Evolutionary conservation across 768 basidiomycete genomes (phyloP).

Genomic region (Leccinum variicolor): DNA sequence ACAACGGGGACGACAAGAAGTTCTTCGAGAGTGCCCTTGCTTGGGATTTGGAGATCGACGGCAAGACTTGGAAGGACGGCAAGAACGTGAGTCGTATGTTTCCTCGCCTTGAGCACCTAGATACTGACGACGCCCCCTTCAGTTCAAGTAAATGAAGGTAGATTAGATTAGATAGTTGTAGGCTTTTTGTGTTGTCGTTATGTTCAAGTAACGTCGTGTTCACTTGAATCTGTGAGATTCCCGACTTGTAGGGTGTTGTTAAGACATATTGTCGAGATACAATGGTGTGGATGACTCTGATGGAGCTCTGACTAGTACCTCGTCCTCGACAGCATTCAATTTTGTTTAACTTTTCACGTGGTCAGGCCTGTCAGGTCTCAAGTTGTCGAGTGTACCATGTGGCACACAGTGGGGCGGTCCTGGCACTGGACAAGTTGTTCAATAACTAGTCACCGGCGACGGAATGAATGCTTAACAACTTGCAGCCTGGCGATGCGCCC

Average conservation of each 20-base stretch:
- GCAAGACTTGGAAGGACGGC: constrained; percentile 88
- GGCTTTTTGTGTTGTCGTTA: constrained; percentile 12
- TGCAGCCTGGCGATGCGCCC: no score
- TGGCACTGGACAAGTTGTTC: not conserved
- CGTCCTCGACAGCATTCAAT: no score
- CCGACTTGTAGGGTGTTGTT: no score
- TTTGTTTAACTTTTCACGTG: no score
- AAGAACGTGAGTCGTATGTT: constrained; percentile 67
- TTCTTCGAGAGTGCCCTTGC: constrained; percentile 93
- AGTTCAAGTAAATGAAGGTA: constrained; percentile 22
- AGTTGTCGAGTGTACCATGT: no score
- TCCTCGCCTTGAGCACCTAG: not conserved
- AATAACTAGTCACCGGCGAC: not conserved
- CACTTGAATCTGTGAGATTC: not conserved
- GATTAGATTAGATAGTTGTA: constrained; percentile 24
- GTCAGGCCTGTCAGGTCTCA: no score
- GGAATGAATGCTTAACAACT: not conserved
- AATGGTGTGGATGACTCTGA: no score
- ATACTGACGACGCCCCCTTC: constrained; percentile 3
- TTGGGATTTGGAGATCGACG: constrained; percentile 89
- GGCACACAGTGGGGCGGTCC: not conserved
- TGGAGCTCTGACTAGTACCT: not conserved
- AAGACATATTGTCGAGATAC: no score
- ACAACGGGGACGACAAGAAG: constrained; percentile 70
- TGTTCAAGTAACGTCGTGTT: constrained; percentile 4